A percentile compares a stretch with the other conserved stretches of the same genome.
Conservation (phyloP, 1,284 basidiomycete genomes). For the Athelia psychrophila region DNA sequence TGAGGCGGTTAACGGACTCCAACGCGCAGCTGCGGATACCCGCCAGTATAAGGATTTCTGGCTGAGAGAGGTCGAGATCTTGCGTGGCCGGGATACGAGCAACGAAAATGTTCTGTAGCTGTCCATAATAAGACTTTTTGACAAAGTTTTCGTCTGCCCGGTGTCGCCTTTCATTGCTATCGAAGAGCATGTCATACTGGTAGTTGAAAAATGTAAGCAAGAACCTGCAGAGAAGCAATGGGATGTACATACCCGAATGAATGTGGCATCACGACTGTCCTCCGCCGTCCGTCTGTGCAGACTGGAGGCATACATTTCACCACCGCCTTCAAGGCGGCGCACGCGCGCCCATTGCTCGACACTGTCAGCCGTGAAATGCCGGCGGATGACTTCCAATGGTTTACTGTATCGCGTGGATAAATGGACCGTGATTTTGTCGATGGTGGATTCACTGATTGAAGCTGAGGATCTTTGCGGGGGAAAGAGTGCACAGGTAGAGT, state of each 20-base stretch:
- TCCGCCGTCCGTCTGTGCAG: background rate
- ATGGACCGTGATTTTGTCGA: background rate
- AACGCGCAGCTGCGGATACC: conserved; percentile 1
- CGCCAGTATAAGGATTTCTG: conserved; percentile 5
- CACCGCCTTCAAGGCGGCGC: background rate
- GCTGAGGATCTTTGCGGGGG: background rate
- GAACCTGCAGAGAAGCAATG: background rate
- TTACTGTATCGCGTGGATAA: background rate
- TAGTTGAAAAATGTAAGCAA: background rate
- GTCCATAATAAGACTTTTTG: conserved; percentile 14
- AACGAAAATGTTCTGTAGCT: conserved; percentile 6
- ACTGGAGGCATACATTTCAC: background rate
- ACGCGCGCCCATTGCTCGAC: background rate
- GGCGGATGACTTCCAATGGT: background rate
- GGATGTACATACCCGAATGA: background rate
- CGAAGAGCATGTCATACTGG: conserved; percentile 25
- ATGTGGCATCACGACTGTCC: background rate
- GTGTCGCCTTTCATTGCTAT: conserved; percentile 15
- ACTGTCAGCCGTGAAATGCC: background rate
- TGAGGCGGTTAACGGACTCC: background rate
- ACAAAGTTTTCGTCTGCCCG: conserved; percentile 6
- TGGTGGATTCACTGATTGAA: background rate
- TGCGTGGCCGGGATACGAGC: background rate
- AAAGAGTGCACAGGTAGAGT: background rate
- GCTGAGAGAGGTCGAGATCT: background rate